Evolutionary conservation across 2,329 filamentous ascomycete genomes (phyloP), one percentile per base, ranked within the genome.

Genomic region (Colletotrichum incanum): DNA sequence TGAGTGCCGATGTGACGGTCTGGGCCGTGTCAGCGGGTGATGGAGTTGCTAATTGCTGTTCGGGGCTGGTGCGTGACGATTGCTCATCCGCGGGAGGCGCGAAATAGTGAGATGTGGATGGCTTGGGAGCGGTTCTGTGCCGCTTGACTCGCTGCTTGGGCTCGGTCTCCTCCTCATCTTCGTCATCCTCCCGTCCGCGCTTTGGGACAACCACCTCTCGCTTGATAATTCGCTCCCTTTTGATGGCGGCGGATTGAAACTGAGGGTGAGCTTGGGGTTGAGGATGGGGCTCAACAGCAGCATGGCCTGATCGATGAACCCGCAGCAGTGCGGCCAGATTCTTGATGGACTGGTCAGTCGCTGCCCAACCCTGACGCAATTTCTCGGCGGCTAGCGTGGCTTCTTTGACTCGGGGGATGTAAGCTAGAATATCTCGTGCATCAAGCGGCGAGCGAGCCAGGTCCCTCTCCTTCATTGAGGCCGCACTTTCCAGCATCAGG

Each of bases 361-460:
- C 74, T 37, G 72, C 76, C 82, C 82, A 84, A 5, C 78, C 75
- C 23, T 73, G 64, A 8, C 70, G 45, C 37, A 69, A 37, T 59
- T 49, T 65, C 18, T 45, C 68, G 43, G 31, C 73, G 49, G 59
- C 62, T 23, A 65, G 54, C 26, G 68, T 37, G 20, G 73, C 73
- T 6, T 74, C 63, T 31, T 78, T 62, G 34, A 79, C 76, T 14
- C 74, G 65, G 73, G 76, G 78, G 39, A 83, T 67, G 67, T 79
- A 81, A 23, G 78, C 75, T 31, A 82, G 77, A 6, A 82, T 49
- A 71, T 84, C 82, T 65, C 77, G 76, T 5, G 78, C 80, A 26
- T 83, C 77, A 12, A 82, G 75, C 37, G 74, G 75, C 5, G 72
- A 59, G 45, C 76, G 49, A 26, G 60, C 50, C 31, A 49, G 62